Conservation (phyloP, 2,329 filamentous ascomycete species). For the Epichloe typhina region DNA sequence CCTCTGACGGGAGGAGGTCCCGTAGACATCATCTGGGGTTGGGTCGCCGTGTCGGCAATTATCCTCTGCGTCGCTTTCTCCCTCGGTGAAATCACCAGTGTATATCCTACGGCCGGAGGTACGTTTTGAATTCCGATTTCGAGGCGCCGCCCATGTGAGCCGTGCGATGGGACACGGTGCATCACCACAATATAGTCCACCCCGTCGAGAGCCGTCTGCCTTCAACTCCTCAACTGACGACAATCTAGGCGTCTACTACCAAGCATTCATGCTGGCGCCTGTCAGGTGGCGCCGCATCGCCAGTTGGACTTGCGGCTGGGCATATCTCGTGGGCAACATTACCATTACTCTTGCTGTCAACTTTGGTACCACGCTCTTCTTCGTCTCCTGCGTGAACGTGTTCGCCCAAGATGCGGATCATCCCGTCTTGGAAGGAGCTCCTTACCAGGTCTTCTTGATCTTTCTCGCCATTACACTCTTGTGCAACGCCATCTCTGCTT, state of each 20-base stretch:
- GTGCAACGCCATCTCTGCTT: constrained; percentile 50
- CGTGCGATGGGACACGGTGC: background rate
- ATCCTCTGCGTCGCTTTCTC: constrained; percentile 59
- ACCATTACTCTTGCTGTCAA: constrained; percentile 75
- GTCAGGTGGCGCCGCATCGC: constrained; percentile 46
- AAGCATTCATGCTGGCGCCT: constrained; percentile 61
- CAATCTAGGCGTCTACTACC: constrained; percentile 51
- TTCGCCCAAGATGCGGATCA: constrained; percentile 33
- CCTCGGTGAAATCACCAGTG: constrained; percentile 60
- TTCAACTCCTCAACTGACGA: background rate
- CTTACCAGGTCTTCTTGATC: constrained; percentile 58
- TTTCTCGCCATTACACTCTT: constrained; percentile 56
- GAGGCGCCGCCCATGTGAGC: background rate
- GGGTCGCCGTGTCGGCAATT: constrained; percentile 54
- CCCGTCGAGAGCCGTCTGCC: too few relatives aligned
- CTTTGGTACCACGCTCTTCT: constrained; percentile 60
- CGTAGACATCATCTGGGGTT: constrained; percentile 60
- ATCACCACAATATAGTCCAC: too few relatives aligned
- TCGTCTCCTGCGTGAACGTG: constrained; percentile 42
- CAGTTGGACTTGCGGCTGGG: constrained; percentile 63
- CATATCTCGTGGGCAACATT: constrained; percentile 67
- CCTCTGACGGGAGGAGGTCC: constrained; percentile 54
- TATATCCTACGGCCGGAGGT: constrained; percentile 64
- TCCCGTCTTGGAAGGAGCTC: constrained; percentile 31
- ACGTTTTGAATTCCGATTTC: constrained; percentile 8